These are phyloP conservation scores for Thalia dealbata DNA, from an alignment of 176 grass and related monocot species.

Conservation along the genomic window DNA sequence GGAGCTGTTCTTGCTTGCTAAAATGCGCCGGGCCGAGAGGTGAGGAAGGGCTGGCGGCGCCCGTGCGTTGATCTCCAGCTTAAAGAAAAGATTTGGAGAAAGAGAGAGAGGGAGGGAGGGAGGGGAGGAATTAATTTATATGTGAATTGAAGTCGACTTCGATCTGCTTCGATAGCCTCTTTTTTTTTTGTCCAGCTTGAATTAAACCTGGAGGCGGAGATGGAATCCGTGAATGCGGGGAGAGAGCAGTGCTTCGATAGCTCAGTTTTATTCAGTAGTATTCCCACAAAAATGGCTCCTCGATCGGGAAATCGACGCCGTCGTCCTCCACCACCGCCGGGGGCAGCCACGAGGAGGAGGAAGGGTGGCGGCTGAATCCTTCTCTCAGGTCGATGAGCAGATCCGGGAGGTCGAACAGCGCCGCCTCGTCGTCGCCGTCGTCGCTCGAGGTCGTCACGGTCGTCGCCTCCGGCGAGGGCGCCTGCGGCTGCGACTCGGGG, in stretches of 20 bases:
- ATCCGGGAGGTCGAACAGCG: slow-evolving; percentile 18
- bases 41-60: too few species aligned
- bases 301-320: slow-evolving; percentile 12
- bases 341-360: slow-evolving; percentile 24
- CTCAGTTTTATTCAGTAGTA: slow-evolving; percentile 5
- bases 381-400: slow-evolving; percentile 3
- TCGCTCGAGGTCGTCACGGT: not conserved
- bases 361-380: slow-evolving; percentile 9
- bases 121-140: too few species aligned
- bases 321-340: not conserved
- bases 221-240: not conserved
- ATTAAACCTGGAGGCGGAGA: not conserved
- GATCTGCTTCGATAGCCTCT: too few species aligned
- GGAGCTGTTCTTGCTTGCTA: too few species aligned
- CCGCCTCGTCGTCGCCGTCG: not conserved
- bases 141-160: too few species aligned
- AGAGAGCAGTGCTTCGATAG: not conserved
- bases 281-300: slow-evolving; percentile 23
- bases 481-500: not conserved
- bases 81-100: too few species aligned
- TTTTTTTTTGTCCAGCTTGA: slow-evolving; percentile 14
- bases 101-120: too few species aligned
- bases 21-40: too few species aligned
- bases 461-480: not conserved
- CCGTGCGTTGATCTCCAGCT: too few species aligned